These are phyloP conservation scores for Antitrichia curtipendula DNA, from an alignment of 225 moss, liverwort and hornwort species.

Conservation along the genomic window DNA sequence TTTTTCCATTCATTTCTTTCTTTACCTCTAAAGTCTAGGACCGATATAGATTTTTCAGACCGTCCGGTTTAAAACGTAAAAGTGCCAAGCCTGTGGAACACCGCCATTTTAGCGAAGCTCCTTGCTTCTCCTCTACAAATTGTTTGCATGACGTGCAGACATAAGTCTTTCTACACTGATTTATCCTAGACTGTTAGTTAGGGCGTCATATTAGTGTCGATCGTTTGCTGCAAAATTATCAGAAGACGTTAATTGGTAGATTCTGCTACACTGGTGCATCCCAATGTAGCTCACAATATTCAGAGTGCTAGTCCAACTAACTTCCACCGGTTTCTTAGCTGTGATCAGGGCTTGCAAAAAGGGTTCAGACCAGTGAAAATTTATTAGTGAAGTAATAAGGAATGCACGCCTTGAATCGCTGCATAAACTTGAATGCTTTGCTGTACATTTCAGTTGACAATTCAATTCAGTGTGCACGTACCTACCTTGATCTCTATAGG, in stretches of 20 bases:
- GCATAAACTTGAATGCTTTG: no score
- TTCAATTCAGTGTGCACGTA: neutral
- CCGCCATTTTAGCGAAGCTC: no score
- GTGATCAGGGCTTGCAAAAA: no score
- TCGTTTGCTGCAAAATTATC: neutral
- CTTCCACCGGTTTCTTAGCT: neutral
- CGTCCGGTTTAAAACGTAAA: no score
- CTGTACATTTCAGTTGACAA: neutral
- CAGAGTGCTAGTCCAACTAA: neutral
- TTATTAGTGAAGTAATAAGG: neutral
- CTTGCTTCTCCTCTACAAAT: neutral
- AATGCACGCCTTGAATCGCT: neutral
- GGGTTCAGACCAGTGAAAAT: neutral
- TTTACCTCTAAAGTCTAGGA: no score
- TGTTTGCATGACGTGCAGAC: neutral
- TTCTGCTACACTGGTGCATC: neutral
- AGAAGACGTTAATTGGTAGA: neutral
- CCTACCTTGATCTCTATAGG: neutral
- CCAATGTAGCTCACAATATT: neutral
- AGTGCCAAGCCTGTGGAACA: no score
- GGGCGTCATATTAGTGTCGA: no score
- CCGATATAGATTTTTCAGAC: no score
- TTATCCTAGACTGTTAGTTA: neutral
- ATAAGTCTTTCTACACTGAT: neutral
- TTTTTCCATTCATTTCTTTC: no score